Evolutionary conservation across 169 alveolate genomes (phyloP).

Genomic region (Plasmodium coatneyi): DNA sequence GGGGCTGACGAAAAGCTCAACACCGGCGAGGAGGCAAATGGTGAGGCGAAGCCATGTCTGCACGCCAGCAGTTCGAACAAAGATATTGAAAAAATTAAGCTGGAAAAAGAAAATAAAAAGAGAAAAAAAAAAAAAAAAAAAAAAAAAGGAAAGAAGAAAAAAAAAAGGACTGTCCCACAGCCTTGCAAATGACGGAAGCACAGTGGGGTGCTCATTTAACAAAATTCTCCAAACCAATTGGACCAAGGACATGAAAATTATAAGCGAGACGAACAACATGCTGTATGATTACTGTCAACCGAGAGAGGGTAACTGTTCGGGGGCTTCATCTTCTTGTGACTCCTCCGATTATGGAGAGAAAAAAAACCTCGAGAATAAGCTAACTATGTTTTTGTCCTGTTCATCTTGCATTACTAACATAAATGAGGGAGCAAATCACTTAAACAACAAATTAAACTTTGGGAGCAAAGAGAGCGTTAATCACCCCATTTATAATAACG

Average conservation of each 20-base stretch:
- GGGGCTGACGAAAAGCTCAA: not conserved
- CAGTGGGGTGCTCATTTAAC: not conserved
- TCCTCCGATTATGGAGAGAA: constrained; percentile 21
- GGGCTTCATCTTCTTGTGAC: constrained; percentile 9
- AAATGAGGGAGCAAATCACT: not conserved
- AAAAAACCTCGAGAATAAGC: constrained; percentile 16
- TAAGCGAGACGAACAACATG: not conserved
- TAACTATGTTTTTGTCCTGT: constrained; percentile 45
- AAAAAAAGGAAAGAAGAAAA: not conserved
- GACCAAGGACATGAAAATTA: not conserved
- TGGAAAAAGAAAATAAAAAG: not conserved
- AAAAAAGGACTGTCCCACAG: not conserved
- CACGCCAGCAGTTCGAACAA: not conserved
- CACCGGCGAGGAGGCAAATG: not conserved
- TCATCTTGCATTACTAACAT: constrained; percentile 43
- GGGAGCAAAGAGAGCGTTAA: not conserved
- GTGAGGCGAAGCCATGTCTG: not conserved
- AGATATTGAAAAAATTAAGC: not conserved
- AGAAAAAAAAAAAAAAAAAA: not conserved
- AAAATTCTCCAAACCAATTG: not conserved
- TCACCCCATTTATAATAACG: not conserved
- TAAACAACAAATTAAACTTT: not conserved
- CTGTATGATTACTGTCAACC: not conserved
- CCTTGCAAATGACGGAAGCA: not conserved
- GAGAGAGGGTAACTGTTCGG: not conserved